Base-by-base conservation (phyloP, 78 protist species). In the Dictyostelium intermedium region DNA sequence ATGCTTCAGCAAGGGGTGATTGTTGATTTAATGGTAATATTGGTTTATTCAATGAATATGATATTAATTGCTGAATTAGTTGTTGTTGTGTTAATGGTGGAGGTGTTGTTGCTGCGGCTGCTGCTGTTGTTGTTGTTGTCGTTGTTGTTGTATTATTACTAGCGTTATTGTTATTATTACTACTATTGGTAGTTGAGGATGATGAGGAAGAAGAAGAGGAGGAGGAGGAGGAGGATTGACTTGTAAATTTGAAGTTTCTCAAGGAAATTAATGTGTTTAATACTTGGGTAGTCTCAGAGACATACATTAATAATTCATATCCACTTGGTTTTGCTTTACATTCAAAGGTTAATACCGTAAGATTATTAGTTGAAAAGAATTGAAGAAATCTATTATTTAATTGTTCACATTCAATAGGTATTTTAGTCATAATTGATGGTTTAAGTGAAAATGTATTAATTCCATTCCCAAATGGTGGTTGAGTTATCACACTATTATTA, bases 261-360 rank as follows among this genome's bases (percentile, higher is more conserved):
- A 66, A 66, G 11, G 74, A 66, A 5, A 66, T 66, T 30, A 66
- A 66, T 66, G 74, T 30, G 14, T 66, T 66, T 14, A 74, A 74
- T 23, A 34, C 30, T 74, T 74, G 81, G 9, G 74, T 30, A 5
- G 41, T 30, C 20, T 74, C 81, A 18, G 81, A 37, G 41, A 74
- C 47, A 74, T 74, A 74, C 47, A 37, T 30, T 20, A 74, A 37
- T 34, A 74, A 35, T 34, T 74, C 81, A 74, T 74, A 74, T 18
- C 56, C 41, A 16, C 23, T 34, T 66, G 39, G 39, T 37, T 74
- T 74, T 34, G 47, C 25, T 37, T 74, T 85, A 60, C 82, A 74
- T 43, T 86, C 92, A 61, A 47, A 86, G 1, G 92, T 86, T 60
- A 74, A 61, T 4, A 86, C 92, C 6, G 32, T 39, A 39, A 86